Conservation (phyloP, 352 stramenopile species). For the Phytophthora litchii region DNA sequence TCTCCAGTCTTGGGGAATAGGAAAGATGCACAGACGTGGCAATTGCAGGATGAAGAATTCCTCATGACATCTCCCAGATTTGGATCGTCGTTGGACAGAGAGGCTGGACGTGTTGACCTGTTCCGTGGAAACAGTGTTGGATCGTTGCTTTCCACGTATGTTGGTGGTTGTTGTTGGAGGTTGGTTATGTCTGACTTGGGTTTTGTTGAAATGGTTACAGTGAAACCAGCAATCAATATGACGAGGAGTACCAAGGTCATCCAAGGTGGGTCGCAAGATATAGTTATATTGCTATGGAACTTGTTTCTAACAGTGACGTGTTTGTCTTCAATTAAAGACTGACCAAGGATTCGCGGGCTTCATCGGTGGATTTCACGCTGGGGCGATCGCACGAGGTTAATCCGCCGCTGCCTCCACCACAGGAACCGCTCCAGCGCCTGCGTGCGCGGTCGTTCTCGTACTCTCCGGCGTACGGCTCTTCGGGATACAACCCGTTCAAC, state of each 20-base stretch:
- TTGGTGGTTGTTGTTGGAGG: constrained; percentile 1
- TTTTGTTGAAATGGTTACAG: constrained; percentile 21
- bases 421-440: constrained; percentile 71
- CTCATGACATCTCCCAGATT: constrained; percentile 64
- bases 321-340: constrained; percentile 20
- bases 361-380: constrained; percentile 81
- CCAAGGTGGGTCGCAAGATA: constrained; percentile 24
- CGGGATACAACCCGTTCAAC: constrained; percentile 55
- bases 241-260: constrained; percentile 40
- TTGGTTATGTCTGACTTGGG: constrained; percentile 7
- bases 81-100: constrained; percentile 30
- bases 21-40: constrained; percentile 72
- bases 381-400: constrained; percentile 54
- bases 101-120: constrained; percentile 31
- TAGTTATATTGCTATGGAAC: background rate
- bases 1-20: constrained; percentile 60
- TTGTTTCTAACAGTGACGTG: background rate
- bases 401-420: constrained; percentile 66
- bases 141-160: constrained; percentile 41
- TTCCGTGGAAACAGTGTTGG: constrained; percentile 36
- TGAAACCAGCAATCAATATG: constrained; percentile 40
- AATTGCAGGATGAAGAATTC: constrained; percentile 74
- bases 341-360: constrained; percentile 75
- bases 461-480: constrained; percentile 58
- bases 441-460: constrained; percentile 82